Evolutionary conservation across 768 basidiomycete genomes (phyloP).

Genomic region (Clavulina sp.): DNA sequence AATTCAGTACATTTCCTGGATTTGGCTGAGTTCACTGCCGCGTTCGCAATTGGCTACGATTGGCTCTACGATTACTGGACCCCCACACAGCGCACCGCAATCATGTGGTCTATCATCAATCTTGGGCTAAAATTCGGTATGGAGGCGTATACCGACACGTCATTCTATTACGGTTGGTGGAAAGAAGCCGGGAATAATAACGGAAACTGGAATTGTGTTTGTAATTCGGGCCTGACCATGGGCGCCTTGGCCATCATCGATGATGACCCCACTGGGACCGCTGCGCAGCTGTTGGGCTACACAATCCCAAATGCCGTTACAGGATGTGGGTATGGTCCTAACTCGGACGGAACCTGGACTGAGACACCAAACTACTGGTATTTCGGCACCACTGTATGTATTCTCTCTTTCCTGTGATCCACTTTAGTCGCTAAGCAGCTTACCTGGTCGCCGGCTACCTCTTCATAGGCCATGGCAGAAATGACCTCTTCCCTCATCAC

Average conservation of each 20-base stretch:
- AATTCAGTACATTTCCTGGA: constrained; percentile 87
- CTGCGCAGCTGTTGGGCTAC: constrained; percentile 43
- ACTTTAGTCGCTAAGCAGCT: background rate
- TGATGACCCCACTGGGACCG: constrained; percentile 61
- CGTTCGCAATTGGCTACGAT: constrained; percentile 87
- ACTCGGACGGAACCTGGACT: constrained; percentile 43
- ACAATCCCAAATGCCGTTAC: constrained; percentile 56
- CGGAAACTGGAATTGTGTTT: constrained; percentile 96
- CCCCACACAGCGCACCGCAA: constrained; percentile 46
- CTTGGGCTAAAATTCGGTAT: constrained; percentile 61
- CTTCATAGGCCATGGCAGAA: constrained; percentile 44
- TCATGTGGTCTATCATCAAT: constrained; percentile 53
- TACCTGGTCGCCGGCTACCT: background rate
- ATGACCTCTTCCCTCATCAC: constrained; percentile 66
- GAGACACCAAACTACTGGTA: constrained; percentile 64
- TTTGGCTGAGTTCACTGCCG: constrained; percentile 76
- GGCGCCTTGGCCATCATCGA: constrained; percentile 80
- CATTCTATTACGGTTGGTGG: constrained; percentile 55
- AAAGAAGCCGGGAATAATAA: constrained; percentile 24
- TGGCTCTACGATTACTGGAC: constrained; percentile 86
- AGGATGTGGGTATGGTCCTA: constrained; percentile 44
- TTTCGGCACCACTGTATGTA: constrained; percentile 60
- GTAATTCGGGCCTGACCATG: constrained; percentile 82
- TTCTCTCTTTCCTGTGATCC: no score
- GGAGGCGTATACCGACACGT: constrained; percentile 28